Percentiles rank a stretch among this genome's conserved stretches.
These are phyloP conservation scores for Sanguinoderma infundibulare DNA, from an alignment of 1,284 basidiomycete species.

Conservation along the genomic window DNA sequence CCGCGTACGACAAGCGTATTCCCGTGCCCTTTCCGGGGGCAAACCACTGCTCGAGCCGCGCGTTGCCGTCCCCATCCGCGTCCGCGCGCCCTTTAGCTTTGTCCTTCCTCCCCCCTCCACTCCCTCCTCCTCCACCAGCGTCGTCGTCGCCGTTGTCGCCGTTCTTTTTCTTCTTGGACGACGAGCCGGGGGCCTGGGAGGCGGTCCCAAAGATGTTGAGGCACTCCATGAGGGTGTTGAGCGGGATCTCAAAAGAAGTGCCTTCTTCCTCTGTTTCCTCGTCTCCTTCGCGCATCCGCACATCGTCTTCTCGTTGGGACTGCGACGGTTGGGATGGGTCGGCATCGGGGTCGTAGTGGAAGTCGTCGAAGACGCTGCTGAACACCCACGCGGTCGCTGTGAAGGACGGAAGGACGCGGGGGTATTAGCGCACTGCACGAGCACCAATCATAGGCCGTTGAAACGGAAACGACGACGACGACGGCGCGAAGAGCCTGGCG, in stretches of 20 bases:
- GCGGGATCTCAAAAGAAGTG: constrained; percentile 79
- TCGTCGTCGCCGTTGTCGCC: constrained; percentile 19
- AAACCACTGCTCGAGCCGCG: constrained; percentile 58
- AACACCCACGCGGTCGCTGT: constrained; percentile 89
- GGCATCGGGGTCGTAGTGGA: constrained; percentile 55
- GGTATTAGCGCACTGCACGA: constrained; percentile 1
- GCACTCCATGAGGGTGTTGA: constrained; percentile 85
- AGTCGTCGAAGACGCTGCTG: constrained; percentile 80
- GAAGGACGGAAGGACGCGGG: not conserved
- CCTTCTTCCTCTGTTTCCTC: constrained; percentile 26
- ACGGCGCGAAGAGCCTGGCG: too few species aligned
- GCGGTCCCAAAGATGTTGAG: constrained; percentile 93
- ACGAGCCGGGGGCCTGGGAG: constrained; percentile 38
- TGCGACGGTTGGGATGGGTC: constrained; percentile 20
- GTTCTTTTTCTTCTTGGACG: constrained; percentile 49
- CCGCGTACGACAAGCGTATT: constrained; percentile 85
- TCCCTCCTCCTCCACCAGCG: constrained; percentile 7
- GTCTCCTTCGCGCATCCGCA: not conserved
- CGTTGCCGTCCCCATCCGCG: constrained; percentile 34
- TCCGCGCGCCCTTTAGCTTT: constrained; percentile 52
- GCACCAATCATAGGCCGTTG: not conserved
- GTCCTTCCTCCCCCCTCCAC: constrained; percentile 40
- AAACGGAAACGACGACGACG: not conserved
- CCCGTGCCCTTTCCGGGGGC: constrained; percentile 70
- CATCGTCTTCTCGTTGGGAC: constrained; percentile 4